phyloP scores from a whole-genome alignment of 495 filamentous ascomycete genomes.

The Aspergillus ostianus region DNA sequence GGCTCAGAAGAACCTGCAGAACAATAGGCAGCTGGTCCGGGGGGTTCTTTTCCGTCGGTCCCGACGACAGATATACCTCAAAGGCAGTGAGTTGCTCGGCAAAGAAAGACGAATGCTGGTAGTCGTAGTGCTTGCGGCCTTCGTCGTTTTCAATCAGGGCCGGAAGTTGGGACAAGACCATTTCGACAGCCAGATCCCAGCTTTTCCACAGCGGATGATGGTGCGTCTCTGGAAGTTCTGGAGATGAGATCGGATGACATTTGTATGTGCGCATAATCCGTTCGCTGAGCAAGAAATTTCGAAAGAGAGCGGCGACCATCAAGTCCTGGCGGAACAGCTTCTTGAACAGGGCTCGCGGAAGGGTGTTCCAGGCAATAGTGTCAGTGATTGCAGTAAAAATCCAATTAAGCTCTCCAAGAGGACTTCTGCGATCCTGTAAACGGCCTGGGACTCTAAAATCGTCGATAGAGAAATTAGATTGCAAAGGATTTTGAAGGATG shows the following conservation, averaged over 20 bases:
- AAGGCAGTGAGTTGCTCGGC: slow-evolving; percentile 97
- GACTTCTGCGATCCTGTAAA: slow-evolving; percentile 89
- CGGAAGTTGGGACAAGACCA: slow-evolving; percentile 89
- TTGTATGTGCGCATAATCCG: slow-evolving; percentile 94
- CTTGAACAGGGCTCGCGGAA: slow-evolving; percentile 87
- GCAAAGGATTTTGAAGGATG: slow-evolving; percentile 85
- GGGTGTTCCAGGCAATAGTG: slow-evolving; percentile 96
- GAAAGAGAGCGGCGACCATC: slow-evolving; percentile 97
- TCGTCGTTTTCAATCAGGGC: slow-evolving; percentile 72
- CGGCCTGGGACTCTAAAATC: slow-evolving; percentile 77
- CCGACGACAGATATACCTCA: slow-evolving; percentile 91
- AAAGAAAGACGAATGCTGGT: slow-evolving; percentile 93
- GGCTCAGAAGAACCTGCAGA: slow-evolving; percentile 90
- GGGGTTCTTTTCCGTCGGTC: slow-evolving; percentile 76
- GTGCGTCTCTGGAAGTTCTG: slow-evolving; percentile 85
- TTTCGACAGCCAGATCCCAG: slow-evolving; percentile 96
- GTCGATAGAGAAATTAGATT: slow-evolving; percentile 69
- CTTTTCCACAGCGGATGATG: slow-evolving; percentile 94
- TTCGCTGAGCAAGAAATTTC: slow-evolving; percentile 93
- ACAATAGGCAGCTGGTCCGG: slow-evolving; percentile 96
- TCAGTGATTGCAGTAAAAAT: slow-evolving; percentile 99
- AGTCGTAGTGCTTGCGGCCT: slow-evolving; percentile 77
- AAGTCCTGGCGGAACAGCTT: slow-evolving; percentile 96
- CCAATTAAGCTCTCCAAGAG: slow-evolving; percentile 96
- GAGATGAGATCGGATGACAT: slow-evolving; percentile 88